These are phyloP conservation scores for Podaxis sp. DNA, from an alignment of 768 basidiomycete genomes.

Conservation along the genomic window DNA sequence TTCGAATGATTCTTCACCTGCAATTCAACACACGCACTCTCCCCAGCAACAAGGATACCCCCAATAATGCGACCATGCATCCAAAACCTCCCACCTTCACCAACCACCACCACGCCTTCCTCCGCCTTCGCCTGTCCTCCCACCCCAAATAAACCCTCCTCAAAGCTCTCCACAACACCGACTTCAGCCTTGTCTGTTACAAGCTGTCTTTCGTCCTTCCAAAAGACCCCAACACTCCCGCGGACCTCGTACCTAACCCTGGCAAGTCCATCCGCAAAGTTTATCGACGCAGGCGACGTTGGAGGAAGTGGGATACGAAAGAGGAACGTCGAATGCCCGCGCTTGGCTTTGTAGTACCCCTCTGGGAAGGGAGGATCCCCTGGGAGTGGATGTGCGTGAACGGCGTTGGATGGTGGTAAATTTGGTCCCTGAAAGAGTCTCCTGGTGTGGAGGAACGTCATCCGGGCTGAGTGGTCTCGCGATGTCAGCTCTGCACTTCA, in stretches of 20 bases:
- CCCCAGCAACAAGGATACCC: constrained; percentile 63
- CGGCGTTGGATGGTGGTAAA: constrained; percentile 82
- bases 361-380: constrained; percentile 63
- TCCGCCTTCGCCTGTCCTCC: constrained; percentile 33
- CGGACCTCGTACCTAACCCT: constrained; percentile 71
- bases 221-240: constrained; percentile 69
- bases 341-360: constrained; percentile 70
- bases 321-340: constrained; percentile 75
- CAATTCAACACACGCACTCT: constrained; percentile 70
- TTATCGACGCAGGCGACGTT: constrained; percentile 68
- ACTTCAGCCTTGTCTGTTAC: constrained; percentile 63
- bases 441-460: constrained; percentile 69
- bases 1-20: constrained; percentile 81
- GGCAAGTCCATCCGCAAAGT: constrained; percentile 69
- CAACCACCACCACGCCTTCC: constrained; percentile 59
- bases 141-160: constrained; percentile 34
- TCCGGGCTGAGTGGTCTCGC: constrained; percentile 77
- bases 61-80: constrained; percentile 67
- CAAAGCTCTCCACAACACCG: constrained; percentile 62
- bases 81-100: constrained; percentile 81
- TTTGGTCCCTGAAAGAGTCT: constrained; percentile 80
- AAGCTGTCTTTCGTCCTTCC: constrained; percentile 72
- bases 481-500: constrained; percentile 62
- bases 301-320: constrained; percentile 74
- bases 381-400: constrained; percentile 58